A percentile compares a stretch with the other conserved stretches of the same genome.
Evolutionary conservation across 192 early-diverging fungal species (phyloP).

Genomic region (Backusella circina): DNA sequence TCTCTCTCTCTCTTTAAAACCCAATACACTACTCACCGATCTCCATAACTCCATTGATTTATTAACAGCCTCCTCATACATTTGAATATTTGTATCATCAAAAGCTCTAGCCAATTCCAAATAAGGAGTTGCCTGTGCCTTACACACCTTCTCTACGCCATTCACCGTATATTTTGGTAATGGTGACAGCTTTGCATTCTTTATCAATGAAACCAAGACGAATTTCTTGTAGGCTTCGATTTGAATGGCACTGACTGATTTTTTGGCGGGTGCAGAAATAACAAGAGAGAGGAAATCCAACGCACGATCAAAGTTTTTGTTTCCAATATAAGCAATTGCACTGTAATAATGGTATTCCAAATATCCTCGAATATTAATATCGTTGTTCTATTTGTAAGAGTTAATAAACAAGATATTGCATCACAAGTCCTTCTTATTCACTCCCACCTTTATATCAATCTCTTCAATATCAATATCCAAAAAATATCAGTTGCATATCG

Average conservation of each 20-base stretch:
- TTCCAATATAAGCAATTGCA: conserved; percentile 64
- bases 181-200: conserved; percentile 44
- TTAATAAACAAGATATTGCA: background rate
- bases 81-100: conserved; percentile 41
- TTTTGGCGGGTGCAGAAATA: conserved; percentile 61
- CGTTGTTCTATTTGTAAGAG: conserved; percentile 1
- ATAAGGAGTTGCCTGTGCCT: conserved; percentile 45
- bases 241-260: conserved; percentile 62
- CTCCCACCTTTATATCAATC: conserved; percentile 42
- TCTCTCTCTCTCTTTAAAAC: too few species aligned
- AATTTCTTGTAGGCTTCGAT: conserved; percentile 75
- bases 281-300: conserved; percentile 57
- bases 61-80: conserved; percentile 41
- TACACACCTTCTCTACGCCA: conserved; percentile 41
- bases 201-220: conserved; percentile 58
- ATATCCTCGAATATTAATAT: conserved; percentile 50
- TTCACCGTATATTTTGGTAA: conserved; percentile 53
- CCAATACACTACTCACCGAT: conserved; percentile 16
- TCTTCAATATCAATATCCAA: conserved; percentile 48
- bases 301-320: conserved; percentile 62
- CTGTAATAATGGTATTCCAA: conserved; percentile 80
- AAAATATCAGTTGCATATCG: conserved; percentile 46
- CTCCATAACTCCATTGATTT: conserved; percentile 33
- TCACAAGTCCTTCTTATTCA: too few species aligned
- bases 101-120: conserved; percentile 57